phyloP scores from a whole-genome alignment of 2,329 filamentous ascomycete genomes.

The Cladosporium austrohemisphaericum region DNA sequence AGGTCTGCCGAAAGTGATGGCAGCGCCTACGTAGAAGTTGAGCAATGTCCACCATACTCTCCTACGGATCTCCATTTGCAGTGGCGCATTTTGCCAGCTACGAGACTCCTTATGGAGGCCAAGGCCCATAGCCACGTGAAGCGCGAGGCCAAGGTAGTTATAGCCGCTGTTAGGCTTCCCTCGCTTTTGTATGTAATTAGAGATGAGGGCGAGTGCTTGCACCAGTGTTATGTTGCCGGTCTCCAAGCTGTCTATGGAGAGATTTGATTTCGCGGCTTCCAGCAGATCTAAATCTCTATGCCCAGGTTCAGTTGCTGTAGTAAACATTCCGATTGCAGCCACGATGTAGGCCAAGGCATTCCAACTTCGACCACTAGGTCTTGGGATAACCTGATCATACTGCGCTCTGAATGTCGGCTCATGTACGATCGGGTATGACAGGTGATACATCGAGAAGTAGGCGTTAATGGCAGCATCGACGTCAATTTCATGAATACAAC shows the following conservation, averaged over 20 bases:
- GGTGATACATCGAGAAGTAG: conserved; percentile 47
- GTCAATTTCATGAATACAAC: conserved; percentile 27
- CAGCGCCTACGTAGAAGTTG: conserved; percentile 48
- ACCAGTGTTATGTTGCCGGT: conserved; percentile 48
- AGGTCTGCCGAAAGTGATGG: conserved; percentile 49
- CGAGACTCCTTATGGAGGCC: conserved; percentile 50
- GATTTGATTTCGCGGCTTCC: conserved; percentile 42
- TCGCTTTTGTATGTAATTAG: conserved; percentile 49
- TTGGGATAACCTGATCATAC: conserved; percentile 41
- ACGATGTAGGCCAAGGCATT: conserved; percentile 46
- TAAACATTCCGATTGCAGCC: conserved; percentile 44
- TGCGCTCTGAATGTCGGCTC: conserved; percentile 48
- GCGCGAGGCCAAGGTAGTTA: conserved; percentile 49
- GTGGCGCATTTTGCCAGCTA: conserved; percentile 43
- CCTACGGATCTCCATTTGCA: conserved; percentile 34
- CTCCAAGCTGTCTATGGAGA: conserved; percentile 46
- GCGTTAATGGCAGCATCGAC: conserved; percentile 35
- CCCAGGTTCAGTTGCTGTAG: conserved; percentile 35
- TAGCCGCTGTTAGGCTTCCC: conserved; percentile 51
- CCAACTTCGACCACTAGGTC: conserved; percentile 42
- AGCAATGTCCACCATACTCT: conserved; percentile 38
- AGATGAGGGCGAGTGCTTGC: conserved; percentile 45
- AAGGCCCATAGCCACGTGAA: conserved; percentile 49
- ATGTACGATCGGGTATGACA: conserved; percentile 46
- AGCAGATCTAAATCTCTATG: conserved; percentile 43